A percentile compares a stretch with the other conserved stretches of the same genome.
These are phyloP conservation scores for Spiromastix sp. DNA, from an alignment of 2,329 filamentous ascomycete genomes.

Conservation along the genomic window DNA sequence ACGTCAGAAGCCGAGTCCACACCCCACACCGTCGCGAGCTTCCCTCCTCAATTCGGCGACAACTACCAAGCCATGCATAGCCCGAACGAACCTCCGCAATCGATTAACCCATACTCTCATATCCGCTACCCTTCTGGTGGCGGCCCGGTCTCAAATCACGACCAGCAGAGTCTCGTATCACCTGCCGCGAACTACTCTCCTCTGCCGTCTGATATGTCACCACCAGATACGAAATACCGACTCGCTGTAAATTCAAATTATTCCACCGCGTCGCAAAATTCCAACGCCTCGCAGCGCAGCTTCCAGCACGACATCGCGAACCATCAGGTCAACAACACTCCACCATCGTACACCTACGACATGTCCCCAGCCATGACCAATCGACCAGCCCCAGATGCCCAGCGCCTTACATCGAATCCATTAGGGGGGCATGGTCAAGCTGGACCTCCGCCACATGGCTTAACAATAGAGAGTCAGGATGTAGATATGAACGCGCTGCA, in stretches of 20 bases:
- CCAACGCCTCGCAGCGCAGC: not conserved
- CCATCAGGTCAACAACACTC: not conserved
- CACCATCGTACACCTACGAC: not conserved
- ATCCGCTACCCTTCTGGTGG: not conserved
- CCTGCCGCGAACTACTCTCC: not conserved
- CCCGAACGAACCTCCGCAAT: not conserved
- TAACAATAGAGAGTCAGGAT: constrained; percentile 68
- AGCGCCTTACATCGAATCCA: too few species aligned
- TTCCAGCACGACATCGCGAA: not conserved
- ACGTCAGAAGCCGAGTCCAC: constrained; percentile 19
- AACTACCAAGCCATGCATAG: not conserved
- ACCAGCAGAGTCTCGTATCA: not conserved
- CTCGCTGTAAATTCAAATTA: not conserved
- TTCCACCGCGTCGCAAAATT: not conserved
- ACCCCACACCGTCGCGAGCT: constrained; percentile 7
- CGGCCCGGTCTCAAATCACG: not conserved
- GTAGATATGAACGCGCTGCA: constrained; percentile 60
- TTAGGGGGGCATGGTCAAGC: constrained; percentile 16
- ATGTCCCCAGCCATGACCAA: not conserved
- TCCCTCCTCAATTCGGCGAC: not conserved
- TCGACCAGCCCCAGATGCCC: not conserved
- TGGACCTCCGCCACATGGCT: constrained; percentile 38
- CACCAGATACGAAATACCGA: not conserved
- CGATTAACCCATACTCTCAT: not conserved
- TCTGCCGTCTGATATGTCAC: not conserved